Evolutionary conservation across 768 basidiomycete species (phyloP).

Genomic region (Ramaria rubella): DNA sequence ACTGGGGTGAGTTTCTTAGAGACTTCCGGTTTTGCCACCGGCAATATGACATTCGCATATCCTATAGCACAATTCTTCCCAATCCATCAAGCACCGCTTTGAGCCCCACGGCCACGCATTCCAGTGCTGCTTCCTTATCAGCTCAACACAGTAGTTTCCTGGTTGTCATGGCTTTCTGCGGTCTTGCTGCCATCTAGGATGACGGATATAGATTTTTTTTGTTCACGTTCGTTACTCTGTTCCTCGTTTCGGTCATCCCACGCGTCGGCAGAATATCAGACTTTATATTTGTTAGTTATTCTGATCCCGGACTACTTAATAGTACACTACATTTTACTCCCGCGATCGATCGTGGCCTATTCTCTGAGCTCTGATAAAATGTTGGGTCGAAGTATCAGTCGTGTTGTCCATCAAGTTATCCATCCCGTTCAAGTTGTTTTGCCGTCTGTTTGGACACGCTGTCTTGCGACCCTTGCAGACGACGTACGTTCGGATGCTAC

Average conservation of each 20-base stretch:
- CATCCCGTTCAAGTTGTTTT: too few species aligned
- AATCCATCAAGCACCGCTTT: background rate
- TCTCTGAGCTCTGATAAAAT: too few species aligned
- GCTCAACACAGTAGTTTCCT: background rate
- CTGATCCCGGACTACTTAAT: too few species aligned
- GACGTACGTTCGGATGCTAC: constrained; percentile 31
- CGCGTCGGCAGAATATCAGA: too few species aligned
- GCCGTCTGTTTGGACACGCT: background rate
- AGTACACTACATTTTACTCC: too few species aligned
- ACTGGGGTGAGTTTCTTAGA: background rate
- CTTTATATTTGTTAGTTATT: too few species aligned
- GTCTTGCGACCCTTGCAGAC: constrained; percentile 21
- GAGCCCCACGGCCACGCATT: background rate
- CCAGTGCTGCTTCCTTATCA: background rate
- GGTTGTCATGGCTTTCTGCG: background rate
- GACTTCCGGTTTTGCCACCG: background rate
- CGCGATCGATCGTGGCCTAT: too few species aligned
- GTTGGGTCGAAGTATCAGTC: too few species aligned
- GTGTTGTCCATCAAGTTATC: too few species aligned
- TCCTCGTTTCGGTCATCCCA: too few species aligned
- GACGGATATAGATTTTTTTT: background rate
- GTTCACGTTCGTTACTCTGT: too few species aligned
- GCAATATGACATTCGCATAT: background rate
- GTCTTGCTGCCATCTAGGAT: background rate
- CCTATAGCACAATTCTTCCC: background rate